phyloP scores from a whole-genome alignment of 1,284 basidiomycete species.

The Tetrapyrgos nigripes region DNA sequence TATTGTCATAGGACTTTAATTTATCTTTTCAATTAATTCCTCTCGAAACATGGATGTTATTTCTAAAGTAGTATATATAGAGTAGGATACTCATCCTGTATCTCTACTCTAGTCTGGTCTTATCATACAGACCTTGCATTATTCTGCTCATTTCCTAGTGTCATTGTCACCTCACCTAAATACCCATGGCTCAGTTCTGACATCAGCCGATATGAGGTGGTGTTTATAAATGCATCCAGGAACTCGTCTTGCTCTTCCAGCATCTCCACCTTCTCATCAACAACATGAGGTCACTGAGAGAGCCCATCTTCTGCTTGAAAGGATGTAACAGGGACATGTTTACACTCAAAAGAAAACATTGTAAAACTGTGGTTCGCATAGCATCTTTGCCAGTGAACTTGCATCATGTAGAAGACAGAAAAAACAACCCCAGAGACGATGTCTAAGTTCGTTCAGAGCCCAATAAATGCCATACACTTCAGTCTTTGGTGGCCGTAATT shows the following conservation, averaged over 20 bases:
- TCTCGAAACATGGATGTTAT: no score
- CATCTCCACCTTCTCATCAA: conserved; percentile 22
- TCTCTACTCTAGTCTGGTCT: no score
- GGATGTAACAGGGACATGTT: conserved; percentile 35
- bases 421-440: conserved; percentile 36
- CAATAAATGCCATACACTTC: conserved; percentile 43
- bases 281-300: conserved; percentile 21
- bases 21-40: no score
- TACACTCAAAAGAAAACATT: conserved; percentile 37
- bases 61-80: no score
- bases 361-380: conserved; percentile 35
- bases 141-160: no score
- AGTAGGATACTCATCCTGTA: no score
- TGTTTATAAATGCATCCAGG: conserved; percentile 16
- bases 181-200: no score
- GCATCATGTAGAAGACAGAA: conserved; percentile 43
- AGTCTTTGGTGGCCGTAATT: conserved; percentile 44
- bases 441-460: conserved; percentile 35
- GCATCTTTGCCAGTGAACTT: conserved; percentile 40
- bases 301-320: conserved; percentile 37
- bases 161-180: no score
- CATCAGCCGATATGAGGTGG: no score
- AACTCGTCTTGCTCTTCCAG: conserved; percentile 25
- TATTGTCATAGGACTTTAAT: no score
- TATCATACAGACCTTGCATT: no score